Evolutionary conservation across 768 basidiomycete genomes (phyloP).

Genomic region (Amanita thiersii): DNA sequence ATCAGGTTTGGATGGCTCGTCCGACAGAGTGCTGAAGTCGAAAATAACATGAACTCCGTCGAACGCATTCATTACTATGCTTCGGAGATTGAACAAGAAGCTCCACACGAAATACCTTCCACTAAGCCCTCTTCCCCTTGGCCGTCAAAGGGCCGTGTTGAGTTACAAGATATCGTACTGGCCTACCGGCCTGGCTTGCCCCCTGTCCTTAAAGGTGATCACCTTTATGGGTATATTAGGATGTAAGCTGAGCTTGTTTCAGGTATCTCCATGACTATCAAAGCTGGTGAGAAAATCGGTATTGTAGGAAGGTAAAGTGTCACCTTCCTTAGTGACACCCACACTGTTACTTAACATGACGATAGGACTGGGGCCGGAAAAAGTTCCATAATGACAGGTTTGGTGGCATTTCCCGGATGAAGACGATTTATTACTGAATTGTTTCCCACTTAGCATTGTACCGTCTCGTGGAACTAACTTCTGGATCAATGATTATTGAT

Average conservation of each 20-base stretch:
- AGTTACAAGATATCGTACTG: slow-evolving; percentile 70
- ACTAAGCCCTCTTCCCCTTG: slow-evolving; percentile 53
- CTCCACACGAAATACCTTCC: slow-evolving; percentile 57
- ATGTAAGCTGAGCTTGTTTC: not conserved
- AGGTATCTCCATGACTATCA: slow-evolving; percentile 58
- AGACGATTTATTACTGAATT: not conserved
- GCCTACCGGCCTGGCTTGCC: slow-evolving; percentile 87
- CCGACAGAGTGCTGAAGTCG: slow-evolving; percentile 75
- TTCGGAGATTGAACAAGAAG: slow-evolving; percentile 74
- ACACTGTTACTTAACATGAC: slow-evolving; percentile 1
- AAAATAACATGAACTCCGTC: slow-evolving; percentile 92
- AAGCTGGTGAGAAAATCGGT: slow-evolving; percentile 83
- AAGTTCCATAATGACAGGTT: slow-evolving; percentile 78
- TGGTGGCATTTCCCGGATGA: slow-evolving; percentile 10
- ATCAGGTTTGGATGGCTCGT: slow-evolving; percentile 67
- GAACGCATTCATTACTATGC: slow-evolving; percentile 82
- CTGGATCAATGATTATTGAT: slow-evolving; percentile 73
- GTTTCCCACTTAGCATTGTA: slow-evolving; percentile 59
- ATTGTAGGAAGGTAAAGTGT: slow-evolving; percentile 57
- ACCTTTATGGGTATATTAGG: not conserved
- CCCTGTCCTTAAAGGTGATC: slow-evolving; percentile 60
- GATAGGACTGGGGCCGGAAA: slow-evolving; percentile 79
- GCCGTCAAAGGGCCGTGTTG: slow-evolving; percentile 69
- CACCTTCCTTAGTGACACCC: not conserved
- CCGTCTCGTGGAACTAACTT: slow-evolving; percentile 72